Evolutionary conservation across 805 yeast species (phyloP).

Genomic region (Candida insectalens): DNA sequence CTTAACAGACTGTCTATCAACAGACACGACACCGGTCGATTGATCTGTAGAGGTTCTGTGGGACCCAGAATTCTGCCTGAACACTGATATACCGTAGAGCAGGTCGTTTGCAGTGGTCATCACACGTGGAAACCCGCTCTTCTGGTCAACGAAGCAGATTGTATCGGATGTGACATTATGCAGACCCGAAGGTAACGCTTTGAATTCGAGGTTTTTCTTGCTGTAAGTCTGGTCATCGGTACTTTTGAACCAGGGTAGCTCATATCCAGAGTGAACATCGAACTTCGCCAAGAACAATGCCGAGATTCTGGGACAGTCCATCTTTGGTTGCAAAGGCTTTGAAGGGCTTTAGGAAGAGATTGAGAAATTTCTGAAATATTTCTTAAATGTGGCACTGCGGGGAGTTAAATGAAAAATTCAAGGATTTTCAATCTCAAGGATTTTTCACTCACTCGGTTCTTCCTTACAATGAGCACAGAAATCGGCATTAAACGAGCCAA

Average conservation of each 20-base stretch:
- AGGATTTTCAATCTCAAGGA: no score
- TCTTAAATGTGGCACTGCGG: no score
- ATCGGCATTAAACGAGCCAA: no score
- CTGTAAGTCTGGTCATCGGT: conserved; percentile 17
- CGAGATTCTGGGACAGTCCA: conserved; percentile 20
- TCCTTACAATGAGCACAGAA: no score
- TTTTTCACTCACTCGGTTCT: no score
- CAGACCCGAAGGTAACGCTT: conserved; percentile 61
- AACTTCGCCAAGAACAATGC: conserved; percentile 42
- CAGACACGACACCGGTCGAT: conserved; percentile 4
- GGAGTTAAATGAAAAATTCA: no score
- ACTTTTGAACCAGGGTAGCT: conserved; percentile 32
- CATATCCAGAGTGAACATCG: conserved; percentile 42
- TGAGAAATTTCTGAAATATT: no score
- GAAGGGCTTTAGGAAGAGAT: no score
- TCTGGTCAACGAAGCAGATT: conserved; percentile 36
- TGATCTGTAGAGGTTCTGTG: conserved; percentile 7
- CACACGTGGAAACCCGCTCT: conserved; percentile 6
- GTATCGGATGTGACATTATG: conserved; percentile 44
- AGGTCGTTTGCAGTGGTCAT: conserved; percentile 11
- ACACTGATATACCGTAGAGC: conserved; percentile 43
- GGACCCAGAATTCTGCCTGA: conserved; percentile 29
- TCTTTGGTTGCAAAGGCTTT: no score
- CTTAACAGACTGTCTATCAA: conserved; percentile 35
- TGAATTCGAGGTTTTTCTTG: conserved; percentile 44